These are phyloP conservation scores for Nasturtium officinale DNA, from an alignment of 345 rosid species.

Conservation along the genomic window DNA sequence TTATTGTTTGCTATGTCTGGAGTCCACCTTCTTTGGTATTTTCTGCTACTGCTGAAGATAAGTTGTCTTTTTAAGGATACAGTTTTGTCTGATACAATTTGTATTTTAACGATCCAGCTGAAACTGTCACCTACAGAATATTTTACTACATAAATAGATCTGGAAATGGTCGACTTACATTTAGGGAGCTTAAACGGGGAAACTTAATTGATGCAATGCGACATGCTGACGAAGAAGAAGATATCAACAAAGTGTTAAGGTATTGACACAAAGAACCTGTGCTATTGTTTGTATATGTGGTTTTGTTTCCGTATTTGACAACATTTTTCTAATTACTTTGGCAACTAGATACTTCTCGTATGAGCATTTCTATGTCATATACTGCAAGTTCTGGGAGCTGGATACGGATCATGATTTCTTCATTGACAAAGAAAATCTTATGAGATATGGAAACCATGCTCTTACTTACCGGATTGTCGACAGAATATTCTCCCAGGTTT, in stretches of 20 bases:
- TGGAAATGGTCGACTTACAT: constrained; percentile 82
- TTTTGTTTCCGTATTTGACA: constrained; percentile 5
- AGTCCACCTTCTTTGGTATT: not conserved
- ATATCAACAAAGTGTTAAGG: constrained; percentile 98
- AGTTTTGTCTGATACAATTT: constrained; percentile 19
- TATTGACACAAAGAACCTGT: constrained; percentile 29
- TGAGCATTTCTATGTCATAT: constrained; percentile 1
- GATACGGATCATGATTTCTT: not conserved
- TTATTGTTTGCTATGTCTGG: not conserved
- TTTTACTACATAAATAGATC: constrained; percentile 89
- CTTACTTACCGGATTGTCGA: not conserved
- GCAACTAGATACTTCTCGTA: constrained; percentile 79
- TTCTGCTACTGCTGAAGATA: constrained; percentile 3
- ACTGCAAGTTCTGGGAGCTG: not conserved
- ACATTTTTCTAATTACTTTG: constrained; percentile 17
- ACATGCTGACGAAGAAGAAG: constrained; percentile 97
- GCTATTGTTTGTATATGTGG: not conserved
- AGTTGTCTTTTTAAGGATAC: constrained; percentile 1
- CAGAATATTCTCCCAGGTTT: not conserved
- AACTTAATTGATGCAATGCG: constrained; percentile 84
- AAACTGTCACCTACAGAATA: constrained; percentile 96
- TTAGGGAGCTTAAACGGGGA: constrained; percentile 89
- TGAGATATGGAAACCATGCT: not conserved
- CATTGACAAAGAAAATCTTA: not conserved
- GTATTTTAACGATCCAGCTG: constrained; percentile 64